A percentile compares a stretch with the other conserved stretches of the same genome.
phyloP scores from a whole-genome alignment of 495 filamentous ascomycete species.

The Xylaria intraflava region DNA sequence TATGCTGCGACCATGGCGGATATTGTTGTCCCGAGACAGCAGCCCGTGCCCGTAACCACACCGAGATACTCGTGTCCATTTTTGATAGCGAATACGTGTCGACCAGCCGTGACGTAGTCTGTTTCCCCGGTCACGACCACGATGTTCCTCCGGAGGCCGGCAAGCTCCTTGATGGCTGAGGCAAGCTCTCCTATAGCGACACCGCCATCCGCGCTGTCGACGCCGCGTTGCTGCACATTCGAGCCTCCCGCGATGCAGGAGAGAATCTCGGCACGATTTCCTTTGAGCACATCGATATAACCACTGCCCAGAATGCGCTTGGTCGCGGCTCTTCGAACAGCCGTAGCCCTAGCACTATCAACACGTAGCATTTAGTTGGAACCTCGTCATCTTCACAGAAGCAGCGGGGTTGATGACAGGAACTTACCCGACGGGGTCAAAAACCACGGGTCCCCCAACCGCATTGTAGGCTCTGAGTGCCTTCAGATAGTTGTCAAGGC shows the following conservation, averaged over 20 bases:
- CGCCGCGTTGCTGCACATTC: conserved; percentile 67
- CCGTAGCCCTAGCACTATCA: conserved; percentile 65
- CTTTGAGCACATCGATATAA: conserved; percentile 85
- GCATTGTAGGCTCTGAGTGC: conserved; percentile 69
- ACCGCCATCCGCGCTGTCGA: conserved; percentile 67
- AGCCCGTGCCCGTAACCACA: conserved; percentile 84
- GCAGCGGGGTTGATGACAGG: background rate
- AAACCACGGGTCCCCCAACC: conserved; percentile 64
- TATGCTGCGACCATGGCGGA: conserved; percentile 62
- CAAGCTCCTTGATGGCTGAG: conserved; percentile 55
- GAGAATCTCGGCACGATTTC: conserved; percentile 88
- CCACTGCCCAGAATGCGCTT: conserved; percentile 65
- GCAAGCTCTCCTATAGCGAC: conserved; percentile 50
- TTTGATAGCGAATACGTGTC: conserved; percentile 53
- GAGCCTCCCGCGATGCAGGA: conserved; percentile 58
- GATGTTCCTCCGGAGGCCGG: conserved; percentile 60
- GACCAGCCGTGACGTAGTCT: conserved; percentile 76
- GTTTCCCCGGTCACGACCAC: conserved; percentile 78
- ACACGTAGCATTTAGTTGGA: background rate
- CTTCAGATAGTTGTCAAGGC: conserved; percentile 56
- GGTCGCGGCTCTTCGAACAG: conserved; percentile 62
- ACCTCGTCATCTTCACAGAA: background rate
- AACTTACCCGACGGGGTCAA: conserved; percentile 77
- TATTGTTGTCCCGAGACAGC: conserved; percentile 74
- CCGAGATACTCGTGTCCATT: conserved; percentile 77